Base-by-base conservation (phyloP, 2,329 filamentous ascomycete species). In the Diaporthe citrichinensis region DNA sequence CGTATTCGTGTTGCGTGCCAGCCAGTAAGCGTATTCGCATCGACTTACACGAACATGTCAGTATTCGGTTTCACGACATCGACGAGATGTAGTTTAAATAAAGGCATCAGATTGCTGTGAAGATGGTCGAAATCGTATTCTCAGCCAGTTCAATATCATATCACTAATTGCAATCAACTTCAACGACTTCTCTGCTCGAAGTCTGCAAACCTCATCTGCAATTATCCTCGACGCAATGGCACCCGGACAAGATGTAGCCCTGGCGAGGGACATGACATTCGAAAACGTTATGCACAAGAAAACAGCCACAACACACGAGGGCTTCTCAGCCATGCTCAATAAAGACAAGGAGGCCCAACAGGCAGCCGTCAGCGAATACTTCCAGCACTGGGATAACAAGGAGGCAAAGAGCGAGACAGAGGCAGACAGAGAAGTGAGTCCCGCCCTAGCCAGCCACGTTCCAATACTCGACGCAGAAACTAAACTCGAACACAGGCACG, bases 321-420 rank as follows among this genome's bases (percentile, higher is more conserved):
- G 76, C 41, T 75, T 78, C 67, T 68, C 75, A 2, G 76, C 76
- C 28, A 77, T 78, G 73, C 62, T 77, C 39, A 77, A 77, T 10
- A 78, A 78, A 71, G 71, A 78, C 46, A 62, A 72, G 55, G 75
- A 75, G 34, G 76, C 75, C 0, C 76, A 78, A 20, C 53, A 61
- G 28, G 75, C 71, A 23, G 76, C 76, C 25, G 72, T 72, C 20
- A 71, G 20, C 31, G 69, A 77, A 8, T 78, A 78, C 17, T 78
- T 77, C 71, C 75, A 76, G 25, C 76, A 78, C 62, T 78, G 75
- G 76, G 76, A 77, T 36, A 77, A 78, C 53, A 77, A 78, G 75
- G 75, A 76, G n/a, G 76, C 76, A 31, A 73, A 75, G 44, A 53
- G 49, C 36, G 76, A 76, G 71, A 78, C 75, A 7, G 76, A 75